Base-by-base conservation (phyloP, 345 rosid genomes). In the Lagerstroemia speciosa region DNA sequence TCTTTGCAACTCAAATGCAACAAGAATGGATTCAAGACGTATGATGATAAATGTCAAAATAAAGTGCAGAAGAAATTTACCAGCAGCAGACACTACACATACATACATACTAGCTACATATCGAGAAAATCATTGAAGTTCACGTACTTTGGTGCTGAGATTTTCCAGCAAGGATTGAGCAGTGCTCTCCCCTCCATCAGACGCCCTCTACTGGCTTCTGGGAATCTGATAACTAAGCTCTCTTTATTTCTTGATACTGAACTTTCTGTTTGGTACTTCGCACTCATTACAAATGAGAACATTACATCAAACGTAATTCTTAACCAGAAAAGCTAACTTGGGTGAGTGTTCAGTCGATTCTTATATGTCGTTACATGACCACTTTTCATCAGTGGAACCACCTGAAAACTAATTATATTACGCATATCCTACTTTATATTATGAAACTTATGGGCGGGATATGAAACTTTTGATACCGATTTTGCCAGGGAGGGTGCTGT, bases 131-230 rank as follows among this genome's bases (percentile, higher is more conserved):
- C 29, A 50, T 33, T 37, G 29, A 67, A 71, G 32, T 31, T 63
- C 20, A 78, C 69, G n/a, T n/a, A n/a, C n/a, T n/a, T 36, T 65
- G 71, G 34, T 27, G 58, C 8, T 10, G 66, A 62, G 58, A 70
- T 61, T 11, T 62, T 72, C 84, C 84, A 81, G 52, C 77, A 78
- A 3, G 74, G 75, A 58, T 73, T 78, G 57, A 63, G 76, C 73
- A 58, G 66, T 24, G 14, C n/a, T n/a, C n/a, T 26, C 29, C 22
- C 31, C 61, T 53, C 31, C 71, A n/a, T 20, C 41, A 22, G 29
- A 53, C 33, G 11, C 50, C n/a, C 65, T 20, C 17, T 57, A 17
- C 26, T 26, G 26, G 57, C 0, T 50, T 45, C 16, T 0, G 30
- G 26, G 31, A 55, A 26, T n/a, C 38, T 9, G 58, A n/a, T 57